Percentiles rank a stretch among this genome's conserved stretches.
These are phyloP conservation scores for Mrakia hoshinonis DNA, from an alignment of 768 basidiomycete genomes.

Conservation along the genomic window DNA sequence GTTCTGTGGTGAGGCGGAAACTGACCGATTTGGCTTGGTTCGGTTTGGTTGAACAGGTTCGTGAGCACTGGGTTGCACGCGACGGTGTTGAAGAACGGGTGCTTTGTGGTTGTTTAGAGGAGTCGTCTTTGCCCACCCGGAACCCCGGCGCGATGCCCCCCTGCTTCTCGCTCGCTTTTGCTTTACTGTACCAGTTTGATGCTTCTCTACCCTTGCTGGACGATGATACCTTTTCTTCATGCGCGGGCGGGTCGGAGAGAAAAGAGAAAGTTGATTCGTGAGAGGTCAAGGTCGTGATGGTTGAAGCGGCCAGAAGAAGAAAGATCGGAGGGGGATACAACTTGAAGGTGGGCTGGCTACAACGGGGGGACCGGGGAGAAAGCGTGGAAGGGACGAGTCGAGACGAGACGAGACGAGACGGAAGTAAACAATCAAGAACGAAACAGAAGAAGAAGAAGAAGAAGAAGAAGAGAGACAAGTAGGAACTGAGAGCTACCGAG, in stretches of 20 bases:
- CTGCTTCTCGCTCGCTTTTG: neutral
- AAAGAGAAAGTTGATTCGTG: too few species aligned
- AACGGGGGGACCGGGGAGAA: too few species aligned
- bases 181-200: too few species aligned
- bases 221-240: too few species aligned
- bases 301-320: too few species aligned
- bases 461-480: neutral
- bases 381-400: neutral
- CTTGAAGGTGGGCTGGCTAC: too few species aligned
- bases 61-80: constrained; percentile 13
- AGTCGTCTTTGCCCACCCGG: neutral
- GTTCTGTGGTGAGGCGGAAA: neutral
- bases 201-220: too few species aligned
- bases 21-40: neutral
- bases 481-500: neutral
- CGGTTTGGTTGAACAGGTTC: neutral
- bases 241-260: too few species aligned
- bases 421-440: neutral
- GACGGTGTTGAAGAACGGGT: constrained; percentile 18
- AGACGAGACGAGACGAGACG: neutral
- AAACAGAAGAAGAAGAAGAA: neutral
- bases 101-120: constrained; percentile 5
- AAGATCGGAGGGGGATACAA: too few species aligned
- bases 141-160: neutral
- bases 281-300: too few species aligned